Conservation (phyloP, 495 filamentous ascomycete genomes). For the Cercophora samala region DNA sequence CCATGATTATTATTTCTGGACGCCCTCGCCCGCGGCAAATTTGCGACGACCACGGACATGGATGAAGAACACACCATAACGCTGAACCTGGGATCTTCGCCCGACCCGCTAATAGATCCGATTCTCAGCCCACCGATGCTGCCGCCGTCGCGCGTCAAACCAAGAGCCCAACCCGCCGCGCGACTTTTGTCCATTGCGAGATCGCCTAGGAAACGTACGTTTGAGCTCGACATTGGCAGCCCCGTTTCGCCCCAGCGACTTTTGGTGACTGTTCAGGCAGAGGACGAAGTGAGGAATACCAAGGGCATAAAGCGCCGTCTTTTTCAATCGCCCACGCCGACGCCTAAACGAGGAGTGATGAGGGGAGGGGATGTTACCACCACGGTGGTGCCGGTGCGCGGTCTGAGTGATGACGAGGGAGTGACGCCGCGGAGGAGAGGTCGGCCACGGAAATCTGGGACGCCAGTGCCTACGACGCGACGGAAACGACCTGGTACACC, state of each 20-base stretch:
- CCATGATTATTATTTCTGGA: conserved; percentile 3
- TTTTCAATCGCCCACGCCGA: conserved; percentile 40
- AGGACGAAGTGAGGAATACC: conserved; percentile 32
- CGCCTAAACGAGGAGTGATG: conserved; percentile 28
- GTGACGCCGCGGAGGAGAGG: conserved; percentile 41
- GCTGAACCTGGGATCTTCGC: conserved; percentile 44
- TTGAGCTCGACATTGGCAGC: conserved; percentile 53
- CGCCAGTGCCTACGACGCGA: conserved; percentile 35
- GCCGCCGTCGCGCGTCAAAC: conserved; percentile 27
- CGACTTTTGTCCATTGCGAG: conserved; percentile 30
- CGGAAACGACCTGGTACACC: conserved; percentile 46
- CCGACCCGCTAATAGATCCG: conserved; percentile 46
- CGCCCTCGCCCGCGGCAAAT: conserved; percentile 5
- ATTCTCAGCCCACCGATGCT: conserved; percentile 24
- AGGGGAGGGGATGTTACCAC: conserved; percentile 31
- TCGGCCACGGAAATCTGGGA: conserved; percentile 39
- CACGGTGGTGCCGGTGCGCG: conserved; percentile 50
- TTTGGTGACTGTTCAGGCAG: conserved; percentile 53
- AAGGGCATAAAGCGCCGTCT: conserved; percentile 34
- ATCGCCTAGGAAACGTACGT: conserved; percentile 52
- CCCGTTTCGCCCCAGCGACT: conserved; percentile 49
- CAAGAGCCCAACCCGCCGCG: conserved; percentile 30
- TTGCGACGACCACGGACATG: conserved; percentile 14
- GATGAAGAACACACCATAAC: conserved; percentile 29
- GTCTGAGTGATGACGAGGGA: conserved; percentile 43